phyloP scores from a whole-genome alignment of 805 yeast species.

The Geotrichum ghanense region DNA sequence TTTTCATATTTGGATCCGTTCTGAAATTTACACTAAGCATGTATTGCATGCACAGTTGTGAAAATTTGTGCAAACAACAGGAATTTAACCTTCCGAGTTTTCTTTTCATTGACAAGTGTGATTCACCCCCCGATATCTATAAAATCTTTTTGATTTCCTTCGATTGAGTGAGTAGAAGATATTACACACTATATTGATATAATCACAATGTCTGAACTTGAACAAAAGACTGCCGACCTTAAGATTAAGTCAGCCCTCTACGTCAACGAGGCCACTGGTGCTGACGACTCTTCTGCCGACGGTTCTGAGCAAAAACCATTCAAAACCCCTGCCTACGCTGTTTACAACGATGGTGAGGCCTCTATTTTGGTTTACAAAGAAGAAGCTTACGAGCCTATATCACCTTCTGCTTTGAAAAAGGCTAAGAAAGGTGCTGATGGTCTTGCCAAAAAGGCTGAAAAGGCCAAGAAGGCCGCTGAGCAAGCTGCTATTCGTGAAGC shows the following conservation, averaged over 20 bases:
- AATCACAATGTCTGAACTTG: neutral
- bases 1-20: neutral
- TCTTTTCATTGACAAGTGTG: neutral
- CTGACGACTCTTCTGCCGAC: constrained; percentile 41
- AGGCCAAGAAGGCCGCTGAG: constrained; percentile 42
- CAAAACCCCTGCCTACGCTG: constrained; percentile 76
- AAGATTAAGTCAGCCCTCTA: constrained; percentile 29
- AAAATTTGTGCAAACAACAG: neutral
- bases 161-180: neutral
- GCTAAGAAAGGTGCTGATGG: constrained; percentile 95
- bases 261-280: constrained; percentile 65
- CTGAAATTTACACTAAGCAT: neutral
- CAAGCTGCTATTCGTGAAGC: constrained; percentile 47
- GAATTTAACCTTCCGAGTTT: neutral
- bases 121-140: neutral
- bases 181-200: neutral
- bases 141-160: neutral
- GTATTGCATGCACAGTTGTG: neutral
- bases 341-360: constrained; percentile 36
- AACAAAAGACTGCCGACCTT: neutral
- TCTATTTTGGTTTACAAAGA: constrained; percentile 29
- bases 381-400: constrained; percentile 64
- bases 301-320: constrained; percentile 67
- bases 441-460: constrained; percentile 67
- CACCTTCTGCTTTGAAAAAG: constrained; percentile 86